Conservation (phyloP, 441 rosid species). For the Jatropha podagrica region DNA sequence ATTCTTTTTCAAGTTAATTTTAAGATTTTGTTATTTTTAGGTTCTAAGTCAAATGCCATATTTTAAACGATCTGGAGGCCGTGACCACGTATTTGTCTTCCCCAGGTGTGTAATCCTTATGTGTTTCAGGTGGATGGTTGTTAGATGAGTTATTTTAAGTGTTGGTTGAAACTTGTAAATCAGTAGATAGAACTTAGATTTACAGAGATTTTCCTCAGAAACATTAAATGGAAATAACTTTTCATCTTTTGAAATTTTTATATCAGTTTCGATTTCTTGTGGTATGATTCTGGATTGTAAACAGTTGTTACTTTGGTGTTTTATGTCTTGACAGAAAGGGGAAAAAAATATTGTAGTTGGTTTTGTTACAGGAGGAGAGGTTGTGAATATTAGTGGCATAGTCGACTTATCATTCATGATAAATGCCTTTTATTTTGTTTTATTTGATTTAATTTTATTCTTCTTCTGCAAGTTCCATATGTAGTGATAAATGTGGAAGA, state of each 20-base stretch:
- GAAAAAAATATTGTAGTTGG: not conserved
- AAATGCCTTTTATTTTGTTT: not conserved
- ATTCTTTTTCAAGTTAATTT: not conserved
- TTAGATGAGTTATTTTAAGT: not conserved
- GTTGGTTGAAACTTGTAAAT: not conserved
- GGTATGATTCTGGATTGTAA: not conserved
- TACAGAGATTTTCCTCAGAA: not conserved
- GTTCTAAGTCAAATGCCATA: conserved; percentile 90
- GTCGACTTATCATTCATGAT: not conserved
- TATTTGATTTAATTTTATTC: not conserved
- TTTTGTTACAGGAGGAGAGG: not conserved
- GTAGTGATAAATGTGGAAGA: no score
- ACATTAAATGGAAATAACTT: not conserved
- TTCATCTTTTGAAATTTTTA: not conserved
- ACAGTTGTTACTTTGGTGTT: not conserved
- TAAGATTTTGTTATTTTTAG: conserved; percentile 31
- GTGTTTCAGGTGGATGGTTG: not conserved
- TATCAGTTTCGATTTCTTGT: not conserved
- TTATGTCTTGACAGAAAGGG: not conserved
- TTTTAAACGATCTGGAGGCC: conserved; percentile 87
- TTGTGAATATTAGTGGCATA: not conserved
- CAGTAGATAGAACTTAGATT: not conserved
- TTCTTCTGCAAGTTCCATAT: no score
- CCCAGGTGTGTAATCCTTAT: conserved; percentile 55
- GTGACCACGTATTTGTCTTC: conserved; percentile 87